phyloP scores from a whole-genome alignment of 768 basidiomycete species.

The Suillus clintonianus region DNA sequence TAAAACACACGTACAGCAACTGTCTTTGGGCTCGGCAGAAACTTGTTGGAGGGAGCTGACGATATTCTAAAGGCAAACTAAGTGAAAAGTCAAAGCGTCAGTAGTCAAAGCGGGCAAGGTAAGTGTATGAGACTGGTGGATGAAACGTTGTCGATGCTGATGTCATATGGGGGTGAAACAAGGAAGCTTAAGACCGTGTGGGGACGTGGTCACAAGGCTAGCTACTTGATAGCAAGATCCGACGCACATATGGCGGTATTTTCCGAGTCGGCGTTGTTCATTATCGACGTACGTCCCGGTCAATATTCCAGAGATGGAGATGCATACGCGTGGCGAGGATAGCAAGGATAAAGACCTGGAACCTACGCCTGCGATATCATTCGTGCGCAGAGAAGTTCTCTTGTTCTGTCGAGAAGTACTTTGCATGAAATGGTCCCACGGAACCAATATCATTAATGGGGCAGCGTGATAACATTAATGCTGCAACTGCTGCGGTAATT shows the following conservation, averaged over 20 bases:
- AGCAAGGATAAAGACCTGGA: no score
- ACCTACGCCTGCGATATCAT: no score
- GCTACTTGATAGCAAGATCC: background rate
- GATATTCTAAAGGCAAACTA: background rate
- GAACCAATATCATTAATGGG: no score
- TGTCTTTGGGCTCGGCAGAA: slow-evolving; percentile 63
- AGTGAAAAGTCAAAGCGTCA: background rate
- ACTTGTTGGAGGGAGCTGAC: slow-evolving; percentile 21
- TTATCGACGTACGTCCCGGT: no score
- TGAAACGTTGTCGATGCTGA: background rate
- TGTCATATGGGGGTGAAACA: background rate
- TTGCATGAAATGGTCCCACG: no score
- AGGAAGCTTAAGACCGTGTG: background rate
- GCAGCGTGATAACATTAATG: no score
- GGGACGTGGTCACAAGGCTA: background rate
- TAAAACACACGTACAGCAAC: slow-evolving; percentile 65
- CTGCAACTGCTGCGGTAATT: no score
- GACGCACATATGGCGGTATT: background rate
- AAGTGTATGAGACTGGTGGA: background rate
- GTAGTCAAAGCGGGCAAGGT: background rate
- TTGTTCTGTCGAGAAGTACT: no score
- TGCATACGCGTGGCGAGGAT: no score
- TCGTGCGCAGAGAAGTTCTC: no score
- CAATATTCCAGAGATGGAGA: no score
- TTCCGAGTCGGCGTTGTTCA: background rate